Percentiles rank a stretch among this genome's conserved stretches.
These are phyloP conservation scores for Thelephora ganbajun DNA, from an alignment of 768 basidiomycete species.

Conservation along the genomic window DNA sequence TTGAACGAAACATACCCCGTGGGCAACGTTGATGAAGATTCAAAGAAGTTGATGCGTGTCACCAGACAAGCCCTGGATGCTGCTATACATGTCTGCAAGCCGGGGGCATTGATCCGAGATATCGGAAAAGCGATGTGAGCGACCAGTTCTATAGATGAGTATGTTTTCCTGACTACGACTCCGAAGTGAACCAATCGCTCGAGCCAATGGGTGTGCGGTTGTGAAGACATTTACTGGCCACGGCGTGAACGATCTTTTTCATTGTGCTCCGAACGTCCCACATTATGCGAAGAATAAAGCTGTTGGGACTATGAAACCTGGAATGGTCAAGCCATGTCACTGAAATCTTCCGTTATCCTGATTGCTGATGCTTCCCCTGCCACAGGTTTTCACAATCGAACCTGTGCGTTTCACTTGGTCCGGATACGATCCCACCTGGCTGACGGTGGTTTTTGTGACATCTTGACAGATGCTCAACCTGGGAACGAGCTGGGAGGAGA, in stretches of 20 bases:
- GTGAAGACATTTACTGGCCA: conserved; percentile 90
- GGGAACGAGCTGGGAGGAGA: conserved; percentile 59
- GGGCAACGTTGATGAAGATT: conserved; percentile 72
- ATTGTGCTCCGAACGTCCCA: conserved; percentile 74
- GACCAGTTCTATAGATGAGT: neutral
- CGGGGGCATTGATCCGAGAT: conserved; percentile 81
- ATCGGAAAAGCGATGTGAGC: conserved; percentile 76
- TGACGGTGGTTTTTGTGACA: conserved; percentile 4
- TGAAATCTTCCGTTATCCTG: conserved; percentile 5
- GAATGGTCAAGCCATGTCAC: conserved; percentile 56
- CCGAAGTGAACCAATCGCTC: conserved; percentile 70
- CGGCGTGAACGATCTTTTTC: conserved; percentile 81
- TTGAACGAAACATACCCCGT: conserved; percentile 90
- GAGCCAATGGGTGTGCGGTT: conserved; percentile 73
- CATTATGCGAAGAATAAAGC: conserved; percentile 95
- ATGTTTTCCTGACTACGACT: neutral
- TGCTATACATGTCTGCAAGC: conserved; percentile 87
- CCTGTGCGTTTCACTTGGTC: conserved; percentile 32
- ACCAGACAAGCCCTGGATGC: conserved; percentile 77
- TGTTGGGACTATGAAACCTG: conserved; percentile 83
- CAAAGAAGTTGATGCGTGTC: conserved; percentile 67
- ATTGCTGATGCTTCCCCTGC: conserved; percentile 9
- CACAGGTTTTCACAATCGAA: conserved; percentile 54
- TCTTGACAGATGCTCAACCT: conserved; percentile 77
- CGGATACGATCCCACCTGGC: too few relatives aligned